Conservation (phyloP, 805 yeast species). For the Zygoascus tannicola region DNA sequence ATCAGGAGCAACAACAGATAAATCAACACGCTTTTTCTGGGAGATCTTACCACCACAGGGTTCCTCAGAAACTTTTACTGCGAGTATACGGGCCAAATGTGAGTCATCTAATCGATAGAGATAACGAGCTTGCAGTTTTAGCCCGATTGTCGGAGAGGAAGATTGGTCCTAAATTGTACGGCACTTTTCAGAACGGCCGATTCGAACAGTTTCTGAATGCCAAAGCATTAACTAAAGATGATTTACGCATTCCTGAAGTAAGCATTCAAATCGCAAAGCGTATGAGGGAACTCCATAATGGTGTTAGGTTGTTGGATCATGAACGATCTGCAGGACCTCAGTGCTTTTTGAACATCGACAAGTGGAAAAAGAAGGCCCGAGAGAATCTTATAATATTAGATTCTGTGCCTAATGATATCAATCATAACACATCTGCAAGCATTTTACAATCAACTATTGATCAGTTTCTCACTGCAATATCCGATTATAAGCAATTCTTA, state of each 20-base stretch:
- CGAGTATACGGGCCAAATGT: conserved; percentile 86
- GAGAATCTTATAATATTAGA: conserved; percentile 35
- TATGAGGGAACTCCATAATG: conserved; percentile 88
- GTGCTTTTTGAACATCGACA: conserved; percentile 58
- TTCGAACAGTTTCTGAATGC: conserved; percentile 90
- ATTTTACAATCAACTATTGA: conserved; percentile 35
- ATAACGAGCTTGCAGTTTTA: conserved; percentile 62
- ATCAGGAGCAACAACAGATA: background rate
- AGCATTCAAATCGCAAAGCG: conserved; percentile 85
- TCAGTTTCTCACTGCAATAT: conserved; percentile 40
- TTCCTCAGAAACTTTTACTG: conserved; percentile 55
- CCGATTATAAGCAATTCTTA: conserved; percentile 56
- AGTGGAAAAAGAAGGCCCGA: conserved; percentile 54
- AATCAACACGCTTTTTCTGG: conserved; percentile 9
- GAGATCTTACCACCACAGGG: conserved; percentile 23
- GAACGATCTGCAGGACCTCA: conserved; percentile 57
- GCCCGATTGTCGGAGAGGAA: conserved; percentile 63
- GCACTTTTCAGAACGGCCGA: conserved; percentile 86
- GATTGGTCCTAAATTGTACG: conserved; percentile 83
- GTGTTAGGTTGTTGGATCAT: conserved; percentile 50
- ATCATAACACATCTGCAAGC: background rate
- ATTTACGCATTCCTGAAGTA: conserved; percentile 65
- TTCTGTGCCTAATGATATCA: conserved; percentile 11
- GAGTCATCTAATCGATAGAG: conserved; percentile 77
- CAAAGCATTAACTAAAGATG: conserved; percentile 59